Base-by-base conservation (phyloP, 2,329 filamentous ascomycete genomes). In the Fusarium sterilihyphosum region DNA sequence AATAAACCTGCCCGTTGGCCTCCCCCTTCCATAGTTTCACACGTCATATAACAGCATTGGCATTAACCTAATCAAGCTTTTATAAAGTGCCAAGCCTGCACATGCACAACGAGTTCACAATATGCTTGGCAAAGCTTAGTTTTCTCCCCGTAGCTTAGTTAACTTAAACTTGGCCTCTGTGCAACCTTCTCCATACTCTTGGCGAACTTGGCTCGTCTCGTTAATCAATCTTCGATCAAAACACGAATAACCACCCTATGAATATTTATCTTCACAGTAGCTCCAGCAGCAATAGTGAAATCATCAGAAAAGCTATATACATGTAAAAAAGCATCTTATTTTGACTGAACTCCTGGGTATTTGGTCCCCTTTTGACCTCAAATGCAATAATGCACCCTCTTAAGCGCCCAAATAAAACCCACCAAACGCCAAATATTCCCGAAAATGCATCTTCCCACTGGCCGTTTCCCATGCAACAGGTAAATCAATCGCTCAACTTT, bases 121-220 rank as follows among this genome's bases (percentile, higher is more conserved):
- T 41, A 26, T 73, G 75, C 80, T 82, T 79, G 81, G 78, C 78
- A 79, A 80, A 80, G 78, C 78, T 80, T 80, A 73, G 77, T 67
- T 73, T 73, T 76, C 66, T 57, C 46, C 43, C 33, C 24, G 33
- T 59, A 38, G 24, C 43, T 59, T 38, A 38, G 33, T 33, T 33
- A 16, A 52, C 31, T 44, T 44, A 43, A 37, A 68, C 66, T 67
- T 76, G 68, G 71, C 70, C 73, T 69, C 49, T 74, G 65, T 50
- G 60, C 58, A 68, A 62, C 40, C 64, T 62, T 76, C 71, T 77
- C 71, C 73, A 70, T 61, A 67, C 56, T 75, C 73, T 76, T 70
- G 67, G 73, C 64, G 35, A 54, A 49, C 67, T 66, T 66, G 41
- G 60, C 67, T 69, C 43, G 37, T 52, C 29, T 50, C 37, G 40